Evolutionary conservation across 208 protist genomes (phyloP).

Genomic region (Trypanosoma scelopori): DNA sequence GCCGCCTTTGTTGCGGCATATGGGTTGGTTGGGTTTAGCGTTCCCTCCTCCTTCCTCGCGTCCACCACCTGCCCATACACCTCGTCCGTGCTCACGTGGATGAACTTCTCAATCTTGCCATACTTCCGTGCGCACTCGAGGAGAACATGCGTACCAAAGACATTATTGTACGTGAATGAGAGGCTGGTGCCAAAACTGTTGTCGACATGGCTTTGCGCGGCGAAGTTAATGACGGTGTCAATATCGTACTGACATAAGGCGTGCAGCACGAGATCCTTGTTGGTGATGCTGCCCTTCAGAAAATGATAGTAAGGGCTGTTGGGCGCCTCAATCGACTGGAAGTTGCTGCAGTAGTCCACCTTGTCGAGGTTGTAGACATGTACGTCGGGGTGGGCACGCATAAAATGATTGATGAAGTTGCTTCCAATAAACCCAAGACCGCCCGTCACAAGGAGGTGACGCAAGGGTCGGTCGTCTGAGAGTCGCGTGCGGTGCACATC

Average conservation of each 20-base stretch:
- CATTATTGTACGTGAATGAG: constrained; percentile 92
- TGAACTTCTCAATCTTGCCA: constrained; percentile 86
- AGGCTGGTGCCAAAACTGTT: constrained; percentile 93
- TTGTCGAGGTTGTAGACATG: constrained; percentile 87
- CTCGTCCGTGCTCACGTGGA: constrained; percentile 96
- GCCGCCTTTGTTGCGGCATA: constrained; percentile 92
- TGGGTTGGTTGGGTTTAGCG: constrained; percentile 94
- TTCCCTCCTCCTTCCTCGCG: constrained; percentile 39
- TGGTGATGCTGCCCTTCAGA: constrained; percentile 76
- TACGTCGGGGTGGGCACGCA: constrained; percentile 60
- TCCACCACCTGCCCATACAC: constrained; percentile 91
- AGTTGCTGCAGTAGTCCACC: constrained; percentile 89
- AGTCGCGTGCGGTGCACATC: constrained; percentile 7
- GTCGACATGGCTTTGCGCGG: constrained; percentile 94
- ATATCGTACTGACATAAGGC: constrained; percentile 72
- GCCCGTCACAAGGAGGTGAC: constrained; percentile 72
- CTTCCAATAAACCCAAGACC: constrained; percentile 83
- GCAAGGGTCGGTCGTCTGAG: constrained; percentile 27
- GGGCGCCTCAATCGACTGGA: constrained; percentile 41
- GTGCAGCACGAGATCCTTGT: constrained; percentile 60
- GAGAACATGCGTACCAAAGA: constrained; percentile 94
- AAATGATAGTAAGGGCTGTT: constrained; percentile 76
- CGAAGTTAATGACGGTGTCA: constrained; percentile 95
- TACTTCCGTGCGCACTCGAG: constrained; percentile 74
- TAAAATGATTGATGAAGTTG: constrained; percentile 71